Base-by-base conservation (phyloP, 1,139 yeast genomes). In the Hansenula sp. region DNA sequence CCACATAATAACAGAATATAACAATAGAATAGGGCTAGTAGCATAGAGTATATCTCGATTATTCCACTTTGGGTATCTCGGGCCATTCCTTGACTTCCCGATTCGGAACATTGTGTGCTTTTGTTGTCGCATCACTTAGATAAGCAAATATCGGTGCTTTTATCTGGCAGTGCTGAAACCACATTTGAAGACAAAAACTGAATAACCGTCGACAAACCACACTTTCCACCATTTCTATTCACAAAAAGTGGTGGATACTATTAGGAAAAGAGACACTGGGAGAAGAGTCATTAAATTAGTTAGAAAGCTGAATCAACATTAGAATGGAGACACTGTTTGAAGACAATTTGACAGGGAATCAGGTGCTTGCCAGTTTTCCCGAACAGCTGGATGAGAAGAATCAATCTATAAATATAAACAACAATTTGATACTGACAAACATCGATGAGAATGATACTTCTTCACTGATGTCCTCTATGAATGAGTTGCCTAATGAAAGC, bases 311-410 rank as follows among this genome's bases (percentile, higher is more conserved):
- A 26, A 26, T 5, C 29, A 26, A 26, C 24, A 3, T 12, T 2
- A 32, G 3, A 3, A 33, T 33, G 29, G 35, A 33, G 29, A n/a
- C 16, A 25, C 27, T 24, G 6, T 33, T 33, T 25, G 29, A 33
- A 4, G 24, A 19, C 14, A 22, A 10, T 11, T 5, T 29, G 32
- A 25, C n/a, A 11, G 29, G 28, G 16, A 22, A 29, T 11, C 11
- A n/a, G 16, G 12, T 7, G 11, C 6, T 32, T 32, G 29, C 34
- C 34, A 32, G 14, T 32, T 32, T 24, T 32, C 21, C 34, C 34
- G 29, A 32, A 32, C 28, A 32, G 21, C 9, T 17, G 12, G 22
- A 24, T 7, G 7, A 8, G n/a, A 16, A 24, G 22, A 24, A 9
- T 14, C 8, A n/a, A n/a, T n/a, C n/a, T 5, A 21, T 12, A 26